phyloP scores from a whole-genome alignment of 352 stramenopile genomes.

The Phytophthora podocarpi region DNA sequence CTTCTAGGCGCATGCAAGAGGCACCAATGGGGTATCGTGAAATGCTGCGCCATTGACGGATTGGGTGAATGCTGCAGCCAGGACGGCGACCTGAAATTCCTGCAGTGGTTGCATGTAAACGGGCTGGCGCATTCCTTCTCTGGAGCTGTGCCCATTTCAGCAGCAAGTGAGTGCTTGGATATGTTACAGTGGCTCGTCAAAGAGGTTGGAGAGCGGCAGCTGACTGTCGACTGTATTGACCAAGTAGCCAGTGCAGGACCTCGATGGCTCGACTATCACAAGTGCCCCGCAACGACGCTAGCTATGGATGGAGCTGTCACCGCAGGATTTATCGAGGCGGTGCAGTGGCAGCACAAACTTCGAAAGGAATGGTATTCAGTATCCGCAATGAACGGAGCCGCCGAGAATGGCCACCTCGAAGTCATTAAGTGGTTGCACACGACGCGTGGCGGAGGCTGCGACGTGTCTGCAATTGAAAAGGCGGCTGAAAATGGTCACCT shows the following conservation, averaged over 20 bases:
- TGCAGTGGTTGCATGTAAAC: slow-evolving; percentile 16
- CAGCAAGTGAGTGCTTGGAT: slow-evolving; percentile 6
- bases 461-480: slow-evolving; percentile 28
- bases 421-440: slow-evolving; percentile 24
- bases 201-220: slow-evolving; percentile 6
- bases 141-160: slow-evolving; percentile 1
- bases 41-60: not conserved
- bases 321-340: slow-evolving; percentile 13
- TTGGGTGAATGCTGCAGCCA: slow-evolving; percentile 14
- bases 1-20: slow-evolving; percentile 15
- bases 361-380: slow-evolving; percentile 16
- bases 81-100: slow-evolving; percentile 20
- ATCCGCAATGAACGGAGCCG: slow-evolving; percentile 27
- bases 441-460: slow-evolving; percentile 16
- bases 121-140: not conserved
- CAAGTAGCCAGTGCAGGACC: slow-evolving; percentile 19
- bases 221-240: slow-evolving; percentile 18
- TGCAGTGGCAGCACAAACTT: slow-evolving; percentile 20
- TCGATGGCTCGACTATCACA: slow-evolving; percentile 21
- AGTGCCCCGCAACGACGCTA: slow-evolving; percentile 12
- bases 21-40: slow-evolving; percentile 15
- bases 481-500: slow-evolving; percentile 31
- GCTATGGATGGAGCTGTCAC: slow-evolving; percentile 29
- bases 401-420: slow-evolving; percentile 20
- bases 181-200: slow-evolving; percentile 21